Evolutionary conservation across 2,329 filamentous ascomycete species (phyloP), one percentile per base, ranked within the genome.

Genomic region (Trichoderma sp.): DNA sequence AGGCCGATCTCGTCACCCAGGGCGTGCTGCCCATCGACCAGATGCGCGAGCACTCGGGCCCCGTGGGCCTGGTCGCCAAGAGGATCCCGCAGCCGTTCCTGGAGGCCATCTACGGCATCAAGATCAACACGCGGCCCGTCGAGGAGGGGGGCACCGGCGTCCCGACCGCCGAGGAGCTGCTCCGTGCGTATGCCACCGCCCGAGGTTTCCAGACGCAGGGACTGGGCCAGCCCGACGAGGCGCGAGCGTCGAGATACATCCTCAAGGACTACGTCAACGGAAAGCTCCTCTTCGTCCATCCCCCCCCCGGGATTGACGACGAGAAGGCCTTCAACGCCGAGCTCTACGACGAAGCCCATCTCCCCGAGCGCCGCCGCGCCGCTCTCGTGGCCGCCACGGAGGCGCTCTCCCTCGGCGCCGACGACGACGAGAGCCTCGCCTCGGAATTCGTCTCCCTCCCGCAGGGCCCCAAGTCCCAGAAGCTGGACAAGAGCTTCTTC

Each of bases 221-320:
- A 72, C 85, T 91, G 41, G 94, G 95, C 9, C 91, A 95, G 74
- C 94, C 95, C 0, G 95, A 99, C 72, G 93, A 97, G 80, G 96
- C 93, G 1, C 86, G 95, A 71, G 95, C 95, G 7, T 93, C 94
- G 5, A 86, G 95, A 61, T 90, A 92, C 71, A 84, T 99, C 17
- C 85, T 99, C 28, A 99, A 99, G 76, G 95, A 99, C 79, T 99
- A 98, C 73, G 95, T 99, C 71, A 96, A 90, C 75, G 95, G 95
- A 68, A 98, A 97, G 79, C 85, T 99, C 0, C 85, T 98, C 6
- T 98, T 90, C 80, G 95, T 93, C 70, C 89, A 94, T 72, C 93
- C 95, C 5, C 95, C 95, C 0, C 93, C 93, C 0, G 80, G 80
- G 5, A 84, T 88, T 34, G 86, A 90, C 45, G 90, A 97, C 70